Evolutionary conservation across 306 rosid species (phyloP), one percentile per base, ranked within the genome.

Genomic region (Vigna angularis): DNA sequence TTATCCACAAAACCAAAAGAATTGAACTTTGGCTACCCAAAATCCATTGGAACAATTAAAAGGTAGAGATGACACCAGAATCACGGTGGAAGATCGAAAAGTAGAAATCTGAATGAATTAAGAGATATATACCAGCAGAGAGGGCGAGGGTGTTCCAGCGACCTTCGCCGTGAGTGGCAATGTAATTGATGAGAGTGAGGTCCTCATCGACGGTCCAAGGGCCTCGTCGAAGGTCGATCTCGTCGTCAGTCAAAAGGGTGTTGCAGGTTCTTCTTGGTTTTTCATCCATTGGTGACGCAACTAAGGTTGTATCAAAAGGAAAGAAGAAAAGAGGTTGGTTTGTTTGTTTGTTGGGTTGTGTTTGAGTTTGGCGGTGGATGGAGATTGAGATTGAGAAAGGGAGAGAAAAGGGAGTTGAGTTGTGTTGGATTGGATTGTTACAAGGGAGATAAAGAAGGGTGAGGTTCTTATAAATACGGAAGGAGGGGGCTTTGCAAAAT

Each of bases 171-270:
- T 96, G 94, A 80, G 80, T 85, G 56, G 91, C 88, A 88, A 96
- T 90, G 94, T 91, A 89, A 90, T 93, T 93, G 71, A 93, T 87
- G 83, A 96, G 98, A 18, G 91, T 78, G 53, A 87, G 83, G 61
- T 96, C 99, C 78, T 96, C 99, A 50, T 93, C 99, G 4, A 84
- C 90, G 13, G 99, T 96, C 99, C 99, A 96, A 0, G 98, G 99
- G 12, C 99, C 99, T 84, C 98, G 73, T 58, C 96, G 73, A 6
- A 96, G 90, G 76, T 91, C 94, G 89, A 78, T 75, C 32, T 81
- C 83, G 0, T 88, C 89, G 6, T 85, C 85, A 52, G 79, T 70
- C 4, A 18, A 3, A 55, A 58, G 48, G 67, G 17, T 38, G 72
- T 59, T 65, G 71, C 28, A 18, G 3, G 17, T 38, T n/a, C 56